Conservation (phyloP, 2,329 filamentous ascomycete genomes). For the Pseudopithomyces maydicus region DNA sequence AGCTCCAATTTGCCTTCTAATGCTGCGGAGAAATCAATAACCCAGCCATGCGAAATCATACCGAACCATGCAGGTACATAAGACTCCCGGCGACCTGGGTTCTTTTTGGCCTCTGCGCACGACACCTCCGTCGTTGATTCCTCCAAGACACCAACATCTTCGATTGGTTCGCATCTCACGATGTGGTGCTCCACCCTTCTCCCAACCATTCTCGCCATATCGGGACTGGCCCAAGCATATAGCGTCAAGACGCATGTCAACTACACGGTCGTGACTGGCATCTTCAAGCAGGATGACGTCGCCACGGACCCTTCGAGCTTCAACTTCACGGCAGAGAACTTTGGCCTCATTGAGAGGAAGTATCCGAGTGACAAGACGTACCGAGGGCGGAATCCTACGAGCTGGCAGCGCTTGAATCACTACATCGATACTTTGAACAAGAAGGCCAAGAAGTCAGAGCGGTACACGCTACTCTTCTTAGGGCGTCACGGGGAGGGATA, state of each 20-base stretch:
- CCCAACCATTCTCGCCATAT: not conserved
- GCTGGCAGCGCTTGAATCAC: slow-evolving; percentile 68
- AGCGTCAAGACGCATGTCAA: slow-evolving; percentile 51
- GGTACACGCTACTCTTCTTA: slow-evolving; percentile 71
- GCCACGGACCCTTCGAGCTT: slow-evolving; percentile 62
- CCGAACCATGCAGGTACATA: not conserved
- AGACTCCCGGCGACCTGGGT: not conserved
- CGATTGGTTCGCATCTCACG: not conserved
- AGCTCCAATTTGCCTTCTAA: not conserved
- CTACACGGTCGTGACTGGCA: slow-evolving; percentile 65
- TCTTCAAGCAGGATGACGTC: slow-evolving; percentile 68
- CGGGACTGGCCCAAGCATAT: not conserved
- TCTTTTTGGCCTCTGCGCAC: not conserved
- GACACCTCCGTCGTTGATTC: not conserved
- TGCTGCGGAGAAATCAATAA: not conserved
- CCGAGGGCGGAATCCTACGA: slow-evolving; percentile 53
- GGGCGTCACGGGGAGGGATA: slow-evolving; percentile 72
- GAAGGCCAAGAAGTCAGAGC: slow-evolving; percentile 50
- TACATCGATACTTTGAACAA: slow-evolving; percentile 63
- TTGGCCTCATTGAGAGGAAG: slow-evolving; percentile 67
- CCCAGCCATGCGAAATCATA: not conserved
- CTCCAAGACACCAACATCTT: not conserved
- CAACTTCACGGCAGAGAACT: slow-evolving; percentile 56
- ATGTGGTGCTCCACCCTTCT: slow-evolving; percentile 1
- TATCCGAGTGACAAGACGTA: slow-evolving; percentile 60